phyloP scores from a whole-genome alignment of 2,329 filamentous ascomycete genomes.

The Microthyrium microscopicum region DNA sequence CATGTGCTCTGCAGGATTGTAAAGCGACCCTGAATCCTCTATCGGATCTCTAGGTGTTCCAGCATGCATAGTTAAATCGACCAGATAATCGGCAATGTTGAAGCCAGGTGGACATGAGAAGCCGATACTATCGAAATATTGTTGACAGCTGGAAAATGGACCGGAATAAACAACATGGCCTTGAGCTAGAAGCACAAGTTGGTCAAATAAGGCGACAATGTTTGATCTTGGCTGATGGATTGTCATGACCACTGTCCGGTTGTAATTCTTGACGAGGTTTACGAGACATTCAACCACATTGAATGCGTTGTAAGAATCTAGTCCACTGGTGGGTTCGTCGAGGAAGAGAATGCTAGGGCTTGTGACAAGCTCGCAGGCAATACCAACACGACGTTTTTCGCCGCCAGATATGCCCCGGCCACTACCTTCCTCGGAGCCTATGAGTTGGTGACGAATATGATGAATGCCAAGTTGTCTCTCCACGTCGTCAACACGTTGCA shows the following conservation, averaged over 20 bases:
- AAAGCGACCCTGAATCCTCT: constrained; percentile 40
- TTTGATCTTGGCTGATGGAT: constrained; percentile 97
- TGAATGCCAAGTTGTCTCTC: constrained; percentile 91
- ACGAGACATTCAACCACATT: constrained; percentile 96
- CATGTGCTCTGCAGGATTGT: constrained; percentile 46
- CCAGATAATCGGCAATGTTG: constrained; percentile 96
- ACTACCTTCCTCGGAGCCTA: constrained; percentile 88
- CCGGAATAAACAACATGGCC: constrained; percentile 89
- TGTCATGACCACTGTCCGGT: constrained; percentile 92
- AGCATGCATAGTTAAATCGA: constrained; percentile 95
- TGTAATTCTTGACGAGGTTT: constrained; percentile 86
- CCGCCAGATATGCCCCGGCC: constrained; percentile 93
- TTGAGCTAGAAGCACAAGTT: constrained; percentile 76
- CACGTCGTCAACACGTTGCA: constrained; percentile 80
- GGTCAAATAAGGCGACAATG: constrained; percentile 92
- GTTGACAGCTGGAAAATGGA: constrained; percentile 72
- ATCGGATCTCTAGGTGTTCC: constrained; percentile 38
- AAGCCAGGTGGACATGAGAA: constrained; percentile 91
- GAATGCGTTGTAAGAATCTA: constrained; percentile 95
- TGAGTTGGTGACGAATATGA: constrained; percentile 84
- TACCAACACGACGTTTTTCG: constrained; percentile 89
- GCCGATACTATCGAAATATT: constrained; percentile 81
- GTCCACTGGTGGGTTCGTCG: constrained; percentile 88
- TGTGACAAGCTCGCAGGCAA: constrained; percentile 93
- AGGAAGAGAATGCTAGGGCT: constrained; percentile 94